Percentiles rank a stretch among this genome's conserved stretches.
phyloP scores from a whole-genome alignment of 1,284 basidiomycete species.

The Rhodofomes roseus region DNA sequence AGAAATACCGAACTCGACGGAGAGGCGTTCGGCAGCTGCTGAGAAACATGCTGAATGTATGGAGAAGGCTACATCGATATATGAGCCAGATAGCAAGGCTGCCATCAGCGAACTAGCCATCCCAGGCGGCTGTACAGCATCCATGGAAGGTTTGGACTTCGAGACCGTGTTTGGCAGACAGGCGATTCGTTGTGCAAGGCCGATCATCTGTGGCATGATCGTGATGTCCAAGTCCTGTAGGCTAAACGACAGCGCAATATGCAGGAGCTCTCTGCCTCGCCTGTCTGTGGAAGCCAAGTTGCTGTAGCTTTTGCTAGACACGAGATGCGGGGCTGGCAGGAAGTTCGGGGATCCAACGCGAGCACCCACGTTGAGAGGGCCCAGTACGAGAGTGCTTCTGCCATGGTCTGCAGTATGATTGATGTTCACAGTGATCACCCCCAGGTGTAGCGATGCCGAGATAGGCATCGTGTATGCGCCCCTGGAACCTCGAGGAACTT shows the following conservation, averaged over 20 bases:
- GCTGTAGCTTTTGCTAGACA: constrained; percentile 18
- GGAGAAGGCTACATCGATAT: constrained; percentile 21
- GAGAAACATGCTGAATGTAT: constrained; percentile 39
- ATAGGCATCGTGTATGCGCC: neutral
- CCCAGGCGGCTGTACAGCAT: neutral
- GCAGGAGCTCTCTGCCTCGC: constrained; percentile 29
- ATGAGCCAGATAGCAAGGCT: constrained; percentile 1
- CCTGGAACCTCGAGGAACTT: neutral
- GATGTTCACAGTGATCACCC: neutral
- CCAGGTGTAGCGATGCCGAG: neutral
- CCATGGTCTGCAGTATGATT: neutral
- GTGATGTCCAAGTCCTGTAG: constrained; percentile 43
- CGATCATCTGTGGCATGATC: constrained; percentile 58
- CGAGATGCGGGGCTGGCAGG: constrained; percentile 12
- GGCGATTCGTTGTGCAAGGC: constrained; percentile 45
- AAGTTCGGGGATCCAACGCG: constrained; percentile 17
- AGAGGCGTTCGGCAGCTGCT: constrained; percentile 50
- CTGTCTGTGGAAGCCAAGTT: constrained; percentile 16
- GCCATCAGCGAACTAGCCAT: neutral
- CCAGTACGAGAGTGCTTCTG: constrained; percentile 17
- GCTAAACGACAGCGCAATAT: constrained; percentile 35
- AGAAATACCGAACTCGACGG: constrained; percentile 42
- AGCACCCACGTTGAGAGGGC: constrained; percentile 11
- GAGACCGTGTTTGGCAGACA: neutral
- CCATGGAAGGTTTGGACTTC: neutral